Conservation (phyloP, 2,329 filamentous ascomycete genomes). For the Pseudonectria buxi region DNA sequence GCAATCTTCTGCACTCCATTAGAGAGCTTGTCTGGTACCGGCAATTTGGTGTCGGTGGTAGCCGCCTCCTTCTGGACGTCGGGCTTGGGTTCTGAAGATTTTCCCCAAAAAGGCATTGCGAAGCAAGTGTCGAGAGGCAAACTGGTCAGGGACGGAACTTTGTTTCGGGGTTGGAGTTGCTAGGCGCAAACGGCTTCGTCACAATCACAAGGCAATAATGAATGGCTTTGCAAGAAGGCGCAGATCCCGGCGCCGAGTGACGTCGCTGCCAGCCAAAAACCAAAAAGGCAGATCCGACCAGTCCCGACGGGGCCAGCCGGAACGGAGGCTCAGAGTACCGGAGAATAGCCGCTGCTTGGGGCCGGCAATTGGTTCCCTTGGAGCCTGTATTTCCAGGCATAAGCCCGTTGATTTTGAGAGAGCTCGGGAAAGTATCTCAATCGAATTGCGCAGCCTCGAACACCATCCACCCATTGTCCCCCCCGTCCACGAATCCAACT, state of each 20-base stretch:
- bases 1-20: constrained; percentile 50
- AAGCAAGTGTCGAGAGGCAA: background rate
- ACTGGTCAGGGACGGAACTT: background rate
- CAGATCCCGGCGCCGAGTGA: constrained; percentile 6
- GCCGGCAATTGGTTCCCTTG: constrained; percentile 7
- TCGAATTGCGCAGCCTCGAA: constrained; percentile 13
- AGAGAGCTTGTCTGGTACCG: constrained; percentile 45
- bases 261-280: constrained; percentile 11
- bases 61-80: constrained; percentile 20
- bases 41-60: constrained; percentile 34
- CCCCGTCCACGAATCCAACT: constrained; percentile 21
- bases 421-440: constrained; percentile 24
- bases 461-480: constrained; percentile 22
- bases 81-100: constrained; percentile 28
- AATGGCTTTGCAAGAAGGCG: too few species aligned
- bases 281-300: constrained; percentile 14
- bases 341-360: constrained; percentile 21
- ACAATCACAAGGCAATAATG: background rate
- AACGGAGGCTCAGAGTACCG: constrained; percentile 11
- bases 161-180: background rate
- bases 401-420: constrained; percentile 20
- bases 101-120: constrained; percentile 38
- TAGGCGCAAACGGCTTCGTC: background rate
- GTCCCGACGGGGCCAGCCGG: constrained; percentile 12
- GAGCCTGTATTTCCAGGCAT: constrained; percentile 30